Evolutionary conservation across 176 grass and related monocot genomes (phyloP), one percentile per base, ranked within the genome.

Genomic region (Pharus latifolius): DNA sequence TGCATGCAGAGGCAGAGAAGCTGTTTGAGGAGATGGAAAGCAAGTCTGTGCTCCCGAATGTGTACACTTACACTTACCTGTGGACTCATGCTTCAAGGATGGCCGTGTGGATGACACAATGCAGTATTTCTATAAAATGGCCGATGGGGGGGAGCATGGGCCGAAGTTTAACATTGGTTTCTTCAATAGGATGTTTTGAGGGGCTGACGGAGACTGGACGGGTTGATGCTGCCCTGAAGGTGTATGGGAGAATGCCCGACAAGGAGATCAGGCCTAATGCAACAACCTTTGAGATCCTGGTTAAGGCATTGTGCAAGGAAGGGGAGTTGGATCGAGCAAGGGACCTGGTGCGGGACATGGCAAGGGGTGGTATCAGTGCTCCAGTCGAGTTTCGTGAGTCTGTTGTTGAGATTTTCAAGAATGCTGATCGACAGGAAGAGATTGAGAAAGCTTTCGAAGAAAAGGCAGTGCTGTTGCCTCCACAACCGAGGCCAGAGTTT

Each of bases 21-120:
- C 47, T 82, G 79, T 82, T 75, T 19, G 60, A 75, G 25, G 79
- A 82, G 60, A 82, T 82, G 79, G 64, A 60, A 56, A 65, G 54
- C n/a, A 82, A 67, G 59, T 74, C 79, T 0, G 79, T 82, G 15
- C 32, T 74, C 40, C 70, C 79, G 32, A 69, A 82, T 17, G 70
- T 74, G 30, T 56, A 40, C 49, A 82, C 79, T 17, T 82, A 56
- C 19, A 69, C 64, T 3, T 69, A 67, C 66, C 74, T 82, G 69
- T 82, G 31, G 79, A 82, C 50, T 69, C 69, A 12, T 82, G 63
- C 48, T 63, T 82, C 23, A 82, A 67, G 65, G 69, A 70, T 47
- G 69, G 59, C 32, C 73, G 56, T 31, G 23, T 42, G 24, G 79
- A 82, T 45, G 79, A 75, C 67, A 70, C 69, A 1, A 26, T 82